Evolutionary conservation across 495 filamentous ascomycete species (phyloP).

Genomic region (Penicillium coprophilum): DNA sequence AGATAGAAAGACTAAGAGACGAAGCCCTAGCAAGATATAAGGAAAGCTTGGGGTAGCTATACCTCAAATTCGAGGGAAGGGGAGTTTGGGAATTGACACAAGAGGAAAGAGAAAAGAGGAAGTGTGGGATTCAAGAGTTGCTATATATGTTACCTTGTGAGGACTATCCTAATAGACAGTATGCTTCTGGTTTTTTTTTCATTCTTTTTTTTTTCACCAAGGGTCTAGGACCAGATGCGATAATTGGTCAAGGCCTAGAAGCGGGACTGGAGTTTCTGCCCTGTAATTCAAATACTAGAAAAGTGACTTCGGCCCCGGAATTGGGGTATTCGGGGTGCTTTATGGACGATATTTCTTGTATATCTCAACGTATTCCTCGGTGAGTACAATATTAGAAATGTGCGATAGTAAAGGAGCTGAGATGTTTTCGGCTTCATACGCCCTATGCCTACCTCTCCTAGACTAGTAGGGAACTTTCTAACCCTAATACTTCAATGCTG

Average conservation of each 20-base stretch:
- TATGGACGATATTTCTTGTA: too few species aligned
- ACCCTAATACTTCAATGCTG: too few species aligned
- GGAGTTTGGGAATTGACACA: slow-evolving; percentile 1
- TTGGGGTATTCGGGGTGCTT: background rate
- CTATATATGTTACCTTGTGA: slow-evolving; percentile 26
- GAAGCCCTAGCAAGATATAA: slow-evolving; percentile 1
- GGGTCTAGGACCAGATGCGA: background rate
- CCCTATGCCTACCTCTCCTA: background rate
- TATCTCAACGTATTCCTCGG: background rate
- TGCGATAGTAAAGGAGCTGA: background rate
- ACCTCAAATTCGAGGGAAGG: slow-evolving; percentile 5
- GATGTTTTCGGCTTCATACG: background rate
- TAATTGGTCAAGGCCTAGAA: background rate
- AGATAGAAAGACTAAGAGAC: background rate
- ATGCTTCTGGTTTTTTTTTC: slow-evolving; percentile 6
- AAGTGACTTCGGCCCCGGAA: background rate
- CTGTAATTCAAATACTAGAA: background rate
- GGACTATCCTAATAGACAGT: background rate
- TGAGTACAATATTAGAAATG: background rate
- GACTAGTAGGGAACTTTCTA: background rate
- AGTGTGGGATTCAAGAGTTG: slow-evolving; percentile 10
- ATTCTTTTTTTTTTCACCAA: background rate
- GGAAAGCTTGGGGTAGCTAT: slow-evolving; percentile 22
- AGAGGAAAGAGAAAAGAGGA: slow-evolving; percentile 3
- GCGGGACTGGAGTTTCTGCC: slow-evolving; percentile 1